Conservation (phyloP, 306 rosid genomes). For the Pyrus pyrifolia region DNA sequence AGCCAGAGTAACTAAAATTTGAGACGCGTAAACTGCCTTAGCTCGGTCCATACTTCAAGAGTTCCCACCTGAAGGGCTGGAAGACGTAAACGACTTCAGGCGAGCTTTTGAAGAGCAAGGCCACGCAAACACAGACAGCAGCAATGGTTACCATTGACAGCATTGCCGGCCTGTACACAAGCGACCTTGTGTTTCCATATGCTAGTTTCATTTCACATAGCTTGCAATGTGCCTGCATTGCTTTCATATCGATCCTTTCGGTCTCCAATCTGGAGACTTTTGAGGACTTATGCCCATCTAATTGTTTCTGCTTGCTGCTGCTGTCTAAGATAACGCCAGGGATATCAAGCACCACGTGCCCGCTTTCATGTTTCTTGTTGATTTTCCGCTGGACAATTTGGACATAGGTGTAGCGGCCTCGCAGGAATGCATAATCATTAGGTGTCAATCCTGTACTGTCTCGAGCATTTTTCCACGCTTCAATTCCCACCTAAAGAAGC, state of each 20-base stretch:
- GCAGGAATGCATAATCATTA: slow-evolving; percentile 54
- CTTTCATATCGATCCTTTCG: slow-evolving; percentile 26
- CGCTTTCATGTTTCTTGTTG: slow-evolving; percentile 29
- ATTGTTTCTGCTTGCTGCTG: slow-evolving; percentile 33
- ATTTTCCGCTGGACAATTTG: slow-evolving; percentile 57
- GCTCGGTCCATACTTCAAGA: slow-evolving; percentile 56
- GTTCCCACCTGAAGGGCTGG: slow-evolving; percentile 81
- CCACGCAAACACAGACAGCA: slow-evolving; percentile 83
- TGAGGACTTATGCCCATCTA: slow-evolving; percentile 22
- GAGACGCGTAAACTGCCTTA: slow-evolving; percentile 16
- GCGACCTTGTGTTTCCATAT: slow-evolving; percentile 34
- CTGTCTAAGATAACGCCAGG: slow-evolving; percentile 36
- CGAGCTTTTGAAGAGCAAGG: slow-evolving; percentile 79
- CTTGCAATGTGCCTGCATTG: slow-evolving; percentile 27
- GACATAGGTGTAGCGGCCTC: slow-evolving; percentile 55
- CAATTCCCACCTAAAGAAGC: slow-evolving; percentile 63
- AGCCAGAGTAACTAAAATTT: not conserved
- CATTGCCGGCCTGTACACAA: slow-evolving; percentile 72
- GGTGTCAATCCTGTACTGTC: slow-evolving; percentile 69
- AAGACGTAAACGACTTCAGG: slow-evolving; percentile 59
- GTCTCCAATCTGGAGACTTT: slow-evolving; percentile 47
- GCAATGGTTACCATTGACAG: slow-evolving; percentile 82
- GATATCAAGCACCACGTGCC: slow-evolving; percentile 64
- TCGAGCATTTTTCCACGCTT: slow-evolving; percentile 70
- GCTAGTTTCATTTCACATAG: slow-evolving; percentile 40